phyloP scores from a whole-genome alignment of 2,329 filamentous ascomycete genomes.

The Chrysosporium queenslandicum region DNA sequence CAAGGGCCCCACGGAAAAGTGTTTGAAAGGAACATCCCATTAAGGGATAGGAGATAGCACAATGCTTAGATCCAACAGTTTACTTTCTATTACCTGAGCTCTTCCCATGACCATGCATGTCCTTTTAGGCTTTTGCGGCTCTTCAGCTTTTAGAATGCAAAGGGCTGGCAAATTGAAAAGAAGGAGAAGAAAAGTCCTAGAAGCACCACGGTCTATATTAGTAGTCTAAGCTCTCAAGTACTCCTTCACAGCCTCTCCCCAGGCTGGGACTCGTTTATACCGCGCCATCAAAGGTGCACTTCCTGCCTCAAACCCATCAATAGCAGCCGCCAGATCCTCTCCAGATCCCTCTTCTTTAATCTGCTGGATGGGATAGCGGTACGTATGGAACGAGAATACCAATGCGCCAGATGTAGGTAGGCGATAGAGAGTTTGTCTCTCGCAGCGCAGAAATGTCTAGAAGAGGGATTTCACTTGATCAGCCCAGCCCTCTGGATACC shows the following conservation, averaged over 20 bases:
- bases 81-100: neutral
- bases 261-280: constrained; percentile 50
- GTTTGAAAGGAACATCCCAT: neutral
- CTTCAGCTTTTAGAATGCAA: too few relatives aligned
- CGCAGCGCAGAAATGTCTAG: constrained; percentile 44
- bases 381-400: constrained; percentile 55
- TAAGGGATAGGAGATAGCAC: neutral
- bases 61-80: neutral
- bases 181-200: too few relatives aligned
- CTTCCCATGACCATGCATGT: too few relatives aligned
- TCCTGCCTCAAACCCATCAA: constrained; percentile 50
- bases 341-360: constrained; percentile 49
- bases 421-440: constrained; percentile 53
- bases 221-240: constrained; percentile 23
- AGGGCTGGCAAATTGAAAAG: too few relatives aligned
- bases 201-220: too few relatives aligned
- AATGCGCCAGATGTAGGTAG: constrained; percentile 45
- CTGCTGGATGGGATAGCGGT: constrained; percentile 46
- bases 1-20: neutral
- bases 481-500: neutral
- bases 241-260: constrained; percentile 46
- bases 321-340: constrained; percentile 45
- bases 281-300: constrained; percentile 48
- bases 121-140: too few relatives aligned
- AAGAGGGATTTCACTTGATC: neutral